Evolutionary conservation across 1,139 yeast genomes (phyloP).

Genomic region (Zygosaccharomyces pseudobailii): DNA sequence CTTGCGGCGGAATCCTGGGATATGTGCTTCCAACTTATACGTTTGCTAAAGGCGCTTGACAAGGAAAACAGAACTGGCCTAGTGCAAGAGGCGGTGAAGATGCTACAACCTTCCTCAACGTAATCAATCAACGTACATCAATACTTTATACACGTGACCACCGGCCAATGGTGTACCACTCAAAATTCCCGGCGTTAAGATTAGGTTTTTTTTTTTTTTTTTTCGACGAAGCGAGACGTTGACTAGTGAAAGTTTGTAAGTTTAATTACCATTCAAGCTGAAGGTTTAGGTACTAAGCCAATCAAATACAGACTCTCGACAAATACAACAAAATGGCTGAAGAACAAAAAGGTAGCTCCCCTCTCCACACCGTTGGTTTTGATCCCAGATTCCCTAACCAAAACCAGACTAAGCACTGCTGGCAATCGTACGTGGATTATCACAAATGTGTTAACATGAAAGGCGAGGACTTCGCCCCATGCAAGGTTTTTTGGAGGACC

Average conservation of each 20-base stretch:
- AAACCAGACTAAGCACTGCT: conserved; percentile 97
- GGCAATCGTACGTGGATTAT: conserved; percentile 96
- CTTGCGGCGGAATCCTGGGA: conserved; percentile 44
- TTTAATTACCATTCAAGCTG: neutral
- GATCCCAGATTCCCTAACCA: conserved; percentile 94
- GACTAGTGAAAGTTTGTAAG: neutral
- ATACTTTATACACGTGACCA: neutral
- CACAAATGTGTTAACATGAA: conserved; percentile 94
- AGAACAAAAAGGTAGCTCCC: conserved; percentile 14
- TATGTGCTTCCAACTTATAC: conserved; percentile 44
- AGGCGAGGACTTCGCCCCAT: conserved; percentile 98
- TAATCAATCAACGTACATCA: neutral
- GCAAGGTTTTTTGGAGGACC: conserved; percentile 90
- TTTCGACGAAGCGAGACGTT: neutral
- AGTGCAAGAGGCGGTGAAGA: conserved; percentile 24
- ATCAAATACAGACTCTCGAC: neutral
- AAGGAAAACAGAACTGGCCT: conserved; percentile 26
- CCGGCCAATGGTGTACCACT: conserved; percentile 3
- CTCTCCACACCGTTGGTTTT: conserved; percentile 76
- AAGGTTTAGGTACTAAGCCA: neutral
- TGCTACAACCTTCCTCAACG: conserved; percentile 10
- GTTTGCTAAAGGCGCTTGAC: conserved; percentile 45
- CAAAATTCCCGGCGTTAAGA: neutral
- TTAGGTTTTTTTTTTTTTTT: neutral
- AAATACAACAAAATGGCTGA: conserved; percentile 5